Percentiles rank a stretch among this genome's conserved stretches.
Evolutionary conservation across 441 rosid genomes (phyloP).

Genomic region (Erodium moschatum): DNA sequence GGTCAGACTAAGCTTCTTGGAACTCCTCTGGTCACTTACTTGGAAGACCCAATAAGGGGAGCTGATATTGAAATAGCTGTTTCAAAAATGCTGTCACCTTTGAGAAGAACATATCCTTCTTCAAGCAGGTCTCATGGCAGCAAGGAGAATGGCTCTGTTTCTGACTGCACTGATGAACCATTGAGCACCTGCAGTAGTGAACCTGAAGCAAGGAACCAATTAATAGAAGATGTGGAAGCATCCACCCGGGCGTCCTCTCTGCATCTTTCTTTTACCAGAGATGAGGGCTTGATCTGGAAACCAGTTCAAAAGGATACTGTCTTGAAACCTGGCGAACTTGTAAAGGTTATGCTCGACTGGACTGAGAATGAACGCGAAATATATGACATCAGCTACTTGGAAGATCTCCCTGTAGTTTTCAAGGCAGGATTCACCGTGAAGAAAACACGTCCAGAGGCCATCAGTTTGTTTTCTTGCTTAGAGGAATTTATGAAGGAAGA

Average conservation of each 20-base stretch:
- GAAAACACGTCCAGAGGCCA: too few species aligned
- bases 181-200: conserved; percentile 11
- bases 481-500: too few species aligned
- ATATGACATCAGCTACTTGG: too few species aligned
- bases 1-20: conserved; percentile 41
- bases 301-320: conserved; percentile 41
- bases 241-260: conserved; percentile 30
- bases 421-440: too few species aligned
- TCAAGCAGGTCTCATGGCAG: conserved; percentile 25
- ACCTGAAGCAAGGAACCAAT: conserved; percentile 26
- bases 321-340: conserved; percentile 34
- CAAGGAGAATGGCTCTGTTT: conserved; percentile 43
- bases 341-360: conserved; percentile 59
- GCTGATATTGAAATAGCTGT: conserved; percentile 51
- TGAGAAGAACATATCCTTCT: conserved; percentile 32
- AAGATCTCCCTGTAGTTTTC: too few species aligned
- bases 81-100: conserved; percentile 47
- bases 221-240: conserved; percentile 28
- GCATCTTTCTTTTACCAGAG: conserved; percentile 38
- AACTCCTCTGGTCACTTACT: conserved; percentile 55
- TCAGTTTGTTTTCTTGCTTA: too few species aligned
- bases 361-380: conserved; percentile 13
- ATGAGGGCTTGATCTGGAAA: conserved; percentile 26
- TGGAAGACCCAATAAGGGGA: conserved; percentile 48
- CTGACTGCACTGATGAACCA: too few species aligned